A percentile compares a stretch with the other conserved stretches of the same genome.
Conservation (phyloP, 805 yeast species). For the Yarrowia keelungensis region DNA sequence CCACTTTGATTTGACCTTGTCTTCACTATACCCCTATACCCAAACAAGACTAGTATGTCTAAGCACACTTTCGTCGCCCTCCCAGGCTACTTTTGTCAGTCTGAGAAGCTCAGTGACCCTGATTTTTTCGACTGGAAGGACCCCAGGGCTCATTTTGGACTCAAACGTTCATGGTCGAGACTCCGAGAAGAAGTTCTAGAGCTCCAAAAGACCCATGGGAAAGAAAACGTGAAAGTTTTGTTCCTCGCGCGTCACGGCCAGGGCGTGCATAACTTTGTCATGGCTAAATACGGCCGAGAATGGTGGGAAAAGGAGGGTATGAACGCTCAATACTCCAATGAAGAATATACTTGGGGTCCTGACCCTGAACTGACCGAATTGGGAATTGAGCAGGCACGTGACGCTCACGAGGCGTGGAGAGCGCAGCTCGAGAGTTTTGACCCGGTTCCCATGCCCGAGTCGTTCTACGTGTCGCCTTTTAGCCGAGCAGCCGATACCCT, state of each 20-base stretch:
- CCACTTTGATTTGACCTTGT: not conserved
- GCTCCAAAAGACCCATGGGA: slow-evolving; percentile 48
- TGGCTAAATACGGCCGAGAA: slow-evolving; percentile 55
- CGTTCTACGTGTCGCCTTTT: slow-evolving; percentile 59
- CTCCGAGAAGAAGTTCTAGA: slow-evolving; percentile 48
- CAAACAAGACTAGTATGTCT: no score
- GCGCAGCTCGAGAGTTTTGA: slow-evolving; percentile 49
- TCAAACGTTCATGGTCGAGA: slow-evolving; percentile 50
- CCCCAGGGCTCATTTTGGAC: slow-evolving; percentile 54
- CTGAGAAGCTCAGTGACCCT: slow-evolving; percentile 54
- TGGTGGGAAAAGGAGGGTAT: slow-evolving; percentile 53
- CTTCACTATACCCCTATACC: no score
- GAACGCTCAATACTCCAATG: slow-evolving; percentile 41
- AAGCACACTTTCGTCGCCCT: slow-evolving; percentile 47
- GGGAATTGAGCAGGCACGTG: slow-evolving; percentile 57
- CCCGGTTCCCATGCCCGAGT: slow-evolving; percentile 50
- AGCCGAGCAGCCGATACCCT: slow-evolving; percentile 60
- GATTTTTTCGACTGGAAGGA: slow-evolving; percentile 54
- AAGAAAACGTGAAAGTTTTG: slow-evolving; percentile 54
- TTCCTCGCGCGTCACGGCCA: slow-evolving; percentile 63
- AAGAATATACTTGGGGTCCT: slow-evolving; percentile 52
- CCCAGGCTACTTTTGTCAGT: slow-evolving; percentile 56
- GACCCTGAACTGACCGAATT: slow-evolving; percentile 59
- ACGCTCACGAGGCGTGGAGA: slow-evolving; percentile 55
- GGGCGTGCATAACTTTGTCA: slow-evolving; percentile 60